These are phyloP conservation scores for Marasmius tenuissimus DNA, from an alignment of 1,284 basidiomycete species.

Conservation along the genomic window DNA sequence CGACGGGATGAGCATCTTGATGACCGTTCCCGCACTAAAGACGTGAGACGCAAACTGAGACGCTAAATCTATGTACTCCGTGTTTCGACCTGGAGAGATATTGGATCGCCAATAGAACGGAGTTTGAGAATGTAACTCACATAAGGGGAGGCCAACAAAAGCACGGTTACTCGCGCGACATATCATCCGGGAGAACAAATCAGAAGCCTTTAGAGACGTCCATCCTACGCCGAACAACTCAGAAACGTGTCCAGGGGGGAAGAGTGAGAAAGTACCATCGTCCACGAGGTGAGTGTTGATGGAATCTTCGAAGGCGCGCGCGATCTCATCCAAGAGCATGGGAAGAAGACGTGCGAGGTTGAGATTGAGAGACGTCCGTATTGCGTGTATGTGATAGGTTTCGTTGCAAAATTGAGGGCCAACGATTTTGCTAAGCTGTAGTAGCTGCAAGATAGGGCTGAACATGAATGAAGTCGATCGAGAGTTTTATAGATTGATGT, in stretches of 20 bases:
- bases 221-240: conserved; percentile 14
- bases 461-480: not conserved
- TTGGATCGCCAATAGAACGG: not conserved
- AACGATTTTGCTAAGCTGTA: conserved; percentile 23
- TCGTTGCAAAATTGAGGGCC: conserved; percentile 20
- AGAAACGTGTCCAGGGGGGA: not conserved
- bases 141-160: conserved; percentile 44
- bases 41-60: conserved; percentile 18
- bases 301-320: not conserved
- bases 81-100: conserved; percentile 15
- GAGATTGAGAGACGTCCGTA: conserved; percentile 23
- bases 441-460: conserved; percentile 10
- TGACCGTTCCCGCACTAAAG: conserved; percentile 16
- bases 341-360: conserved; percentile 25
- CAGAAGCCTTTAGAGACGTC: conserved; percentile 17
- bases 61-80: conserved; percentile 20
- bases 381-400: conserved; percentile 24
- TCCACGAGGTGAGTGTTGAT: not conserved
- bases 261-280: not conserved
- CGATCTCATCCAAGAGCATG: conserved; percentile 28
- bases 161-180: conserved; percentile 40
- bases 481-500: not conserved
- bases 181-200: conserved; percentile 23
- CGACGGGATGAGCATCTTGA: conserved; percentile 23
- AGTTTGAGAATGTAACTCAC: conserved; percentile 25